Conservation (phyloP, 352 stramenopile species). For the Thalassiosira ordinaria region DNA sequence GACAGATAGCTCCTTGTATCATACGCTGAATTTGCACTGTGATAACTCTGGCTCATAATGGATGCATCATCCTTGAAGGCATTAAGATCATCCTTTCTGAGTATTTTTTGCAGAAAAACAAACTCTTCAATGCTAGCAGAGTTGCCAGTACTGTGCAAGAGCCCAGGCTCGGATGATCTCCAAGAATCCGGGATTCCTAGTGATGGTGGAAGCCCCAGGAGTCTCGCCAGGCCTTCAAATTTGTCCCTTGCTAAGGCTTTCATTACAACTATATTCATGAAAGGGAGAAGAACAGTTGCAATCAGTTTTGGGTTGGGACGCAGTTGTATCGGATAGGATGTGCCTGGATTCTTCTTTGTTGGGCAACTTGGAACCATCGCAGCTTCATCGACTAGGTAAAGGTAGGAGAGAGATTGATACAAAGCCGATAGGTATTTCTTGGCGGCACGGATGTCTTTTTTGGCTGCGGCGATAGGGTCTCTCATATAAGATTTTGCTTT, state of each 20-base stretch:
- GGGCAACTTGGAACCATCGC: slow-evolving; percentile 37
- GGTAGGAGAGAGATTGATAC: slow-evolving; percentile 36
- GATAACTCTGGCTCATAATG: slow-evolving; percentile 25
- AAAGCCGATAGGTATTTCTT: slow-evolving; percentile 33
- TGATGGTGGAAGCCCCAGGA: slow-evolving; percentile 48
- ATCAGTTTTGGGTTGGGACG: slow-evolving; percentile 40
- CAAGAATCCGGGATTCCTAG: slow-evolving; percentile 47
- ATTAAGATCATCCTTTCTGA: slow-evolving; percentile 43
- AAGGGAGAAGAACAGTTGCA: slow-evolving; percentile 47
- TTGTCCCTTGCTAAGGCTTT: slow-evolving; percentile 41
- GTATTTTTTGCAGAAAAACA: slow-evolving; percentile 53
- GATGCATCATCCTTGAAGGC: slow-evolving; percentile 34
- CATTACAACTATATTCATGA: slow-evolving; percentile 65
- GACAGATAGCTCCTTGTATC: slow-evolving; percentile 28
- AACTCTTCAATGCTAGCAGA: slow-evolving; percentile 53
- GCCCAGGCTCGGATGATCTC: slow-evolving; percentile 30
- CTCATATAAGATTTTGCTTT: slow-evolving; percentile 58
- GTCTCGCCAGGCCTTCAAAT: slow-evolving; percentile 38
- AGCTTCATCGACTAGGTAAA: slow-evolving; percentile 63
- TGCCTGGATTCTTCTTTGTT: background rate
- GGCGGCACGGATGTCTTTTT: slow-evolving; percentile 47
- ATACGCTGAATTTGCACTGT: slow-evolving; percentile 14
- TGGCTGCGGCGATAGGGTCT: slow-evolving; percentile 51
- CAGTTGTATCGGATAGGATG: slow-evolving; percentile 42
- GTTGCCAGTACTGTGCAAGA: slow-evolving; percentile 45